Evolutionary conservation across 1,284 basidiomycete species (phyloP), one percentile per base, ranked within the genome.

Genomic region (Ustilago xerochloae): DNA sequence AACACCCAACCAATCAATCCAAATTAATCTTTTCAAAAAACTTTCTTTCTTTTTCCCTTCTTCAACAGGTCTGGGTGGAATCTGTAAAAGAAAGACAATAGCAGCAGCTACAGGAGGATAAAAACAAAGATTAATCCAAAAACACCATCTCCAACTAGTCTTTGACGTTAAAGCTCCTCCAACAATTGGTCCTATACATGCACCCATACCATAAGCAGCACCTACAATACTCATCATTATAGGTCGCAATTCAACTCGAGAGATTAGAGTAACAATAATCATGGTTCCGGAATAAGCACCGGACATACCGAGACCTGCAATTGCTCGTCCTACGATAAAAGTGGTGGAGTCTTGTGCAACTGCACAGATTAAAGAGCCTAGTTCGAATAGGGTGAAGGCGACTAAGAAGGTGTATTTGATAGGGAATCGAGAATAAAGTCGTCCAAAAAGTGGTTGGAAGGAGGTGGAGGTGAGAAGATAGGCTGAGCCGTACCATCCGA

Each of bases 1-100:
- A 0, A 78, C 75, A 16, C 81, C 84, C 6, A 73, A 53, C 72
- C 78, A 83, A 54, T 84, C 83, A 66, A 85, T 80, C 10, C 28
- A 26, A 9, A 38, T 6, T 20, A 39, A 20, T 10, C 38, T 39
- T 6, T 18, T 6, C 15, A 39, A 4, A 5, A 39, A 7, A 20
- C 38, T 39, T 20, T 39, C 15, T 6, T 20, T 20, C 38, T 39
- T n/a, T n/a, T 15, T 6, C 38, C 38, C 15, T 18, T 20, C 38
- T 20, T 6, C 38, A n/a, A n/a, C n/a, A n/a, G 51, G 46, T 16
- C 52, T 29, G 3, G 29, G 26, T 8, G 64, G 64, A 5, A 68
- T 51, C 9, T 36, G 35, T 22, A 82, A 59, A 61, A 77, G 74
- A 18, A 77, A 49, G 13, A 77, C 15, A 38, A 79, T 66, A 15